A percentile compares a stretch with the other conserved stretches of the same genome.
These are phyloP conservation scores for Pseudogymnoascus sp. DNA, from an alignment of 2,329 filamentous ascomycete genomes.

Conservation along the genomic window DNA sequence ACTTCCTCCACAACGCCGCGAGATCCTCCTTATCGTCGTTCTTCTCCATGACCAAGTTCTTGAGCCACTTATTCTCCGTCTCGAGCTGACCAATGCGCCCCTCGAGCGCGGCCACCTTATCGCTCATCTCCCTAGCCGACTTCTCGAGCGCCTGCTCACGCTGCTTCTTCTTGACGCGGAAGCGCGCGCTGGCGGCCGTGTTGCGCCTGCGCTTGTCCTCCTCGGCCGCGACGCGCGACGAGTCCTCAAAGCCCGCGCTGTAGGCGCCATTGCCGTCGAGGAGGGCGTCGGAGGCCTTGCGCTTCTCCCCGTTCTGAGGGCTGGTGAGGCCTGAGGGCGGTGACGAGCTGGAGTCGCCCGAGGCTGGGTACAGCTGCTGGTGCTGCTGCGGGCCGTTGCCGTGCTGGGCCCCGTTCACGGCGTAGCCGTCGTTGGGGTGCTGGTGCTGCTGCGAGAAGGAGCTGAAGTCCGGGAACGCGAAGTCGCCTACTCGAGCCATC, in stretches of 20 bases:
- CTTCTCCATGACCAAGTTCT: conserved; percentile 74
- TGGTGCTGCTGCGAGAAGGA: conserved; percentile 17
- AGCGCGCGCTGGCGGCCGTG: conserved; percentile 79
- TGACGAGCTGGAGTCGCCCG: not conserved
- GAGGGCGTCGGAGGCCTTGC: conserved; percentile 22
- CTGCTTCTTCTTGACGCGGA: conserved; percentile 94
- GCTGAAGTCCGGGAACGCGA: conserved; percentile 26
- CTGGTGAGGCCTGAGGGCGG: conserved; percentile 19
- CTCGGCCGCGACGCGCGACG: conserved; percentile 65
- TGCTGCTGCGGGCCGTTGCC: conserved; percentile 16
- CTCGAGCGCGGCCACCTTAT: conserved; percentile 68
- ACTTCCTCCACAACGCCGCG: conserved; percentile 32
- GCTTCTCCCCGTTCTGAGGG: conserved; percentile 24
- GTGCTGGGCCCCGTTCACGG: conserved; percentile 12
- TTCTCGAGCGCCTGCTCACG: conserved; percentile 78
- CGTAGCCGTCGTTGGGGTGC: conserved; percentile 13
- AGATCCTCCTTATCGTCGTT: conserved; percentile 44
- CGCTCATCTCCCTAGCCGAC: conserved; percentile 72
- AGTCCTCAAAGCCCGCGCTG: conserved; percentile 53
- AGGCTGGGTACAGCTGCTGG: conserved; percentile 15
- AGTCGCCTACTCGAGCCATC: conserved; percentile 24
- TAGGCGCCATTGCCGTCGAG: conserved; percentile 27
- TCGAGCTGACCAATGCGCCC: conserved; percentile 67
- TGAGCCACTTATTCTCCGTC: conserved; percentile 75
- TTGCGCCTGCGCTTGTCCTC: conserved; percentile 87